Evolutionary conservation across 2,329 filamentous ascomycete genomes (phyloP), one percentile per base, ranked within the genome.

Genomic region (Ophiosphaerella narmari): DNA sequence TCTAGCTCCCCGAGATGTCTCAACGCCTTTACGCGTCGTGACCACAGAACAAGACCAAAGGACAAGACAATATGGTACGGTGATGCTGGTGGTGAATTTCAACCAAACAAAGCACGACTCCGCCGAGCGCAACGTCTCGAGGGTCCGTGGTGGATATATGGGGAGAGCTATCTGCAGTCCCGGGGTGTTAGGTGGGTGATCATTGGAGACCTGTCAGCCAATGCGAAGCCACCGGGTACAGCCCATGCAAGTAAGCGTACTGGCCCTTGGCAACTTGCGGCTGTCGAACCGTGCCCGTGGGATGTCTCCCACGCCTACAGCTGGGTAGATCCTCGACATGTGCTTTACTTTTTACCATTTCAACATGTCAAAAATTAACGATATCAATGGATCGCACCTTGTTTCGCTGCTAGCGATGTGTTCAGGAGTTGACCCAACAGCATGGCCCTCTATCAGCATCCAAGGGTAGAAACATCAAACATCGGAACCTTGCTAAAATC

Each of bases 161-260:
- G 45, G 40, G 34, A 18, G 23, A 18, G 44, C 35, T 31, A 50
- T 39, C 34, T 45, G 41, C 45, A 43, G 47, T 46, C 45, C 24
- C 51, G 66, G 66, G 65, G 61, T 64, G 63, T 58, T 52, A 63
- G 62, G 66, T 65, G 67, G 47, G 55, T 55, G 43, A 52, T 50
- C 43, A 34, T 37, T 32, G 45, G 38, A 35, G 39, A 34, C 43
- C 5, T 52, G 50, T 54, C 52, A 62, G 67, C 66, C 65, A 70
- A 66, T 68, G 51, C 53, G 24, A 39, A 39, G 51, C 47, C 46
- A 42, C 43, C 59, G 56, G 50, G 62, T 11, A 12, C 12, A 24
- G 16, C 13, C 23, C 33, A 18, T 33, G 23, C n/a, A 51, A 46
- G 49, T 11, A 26, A 26, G 41, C 58, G 38, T 38, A 45, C 46